Base-by-base conservation (phyloP, 2,329 filamentous ascomycete species). In the Colletotrichum magnum region DNA sequence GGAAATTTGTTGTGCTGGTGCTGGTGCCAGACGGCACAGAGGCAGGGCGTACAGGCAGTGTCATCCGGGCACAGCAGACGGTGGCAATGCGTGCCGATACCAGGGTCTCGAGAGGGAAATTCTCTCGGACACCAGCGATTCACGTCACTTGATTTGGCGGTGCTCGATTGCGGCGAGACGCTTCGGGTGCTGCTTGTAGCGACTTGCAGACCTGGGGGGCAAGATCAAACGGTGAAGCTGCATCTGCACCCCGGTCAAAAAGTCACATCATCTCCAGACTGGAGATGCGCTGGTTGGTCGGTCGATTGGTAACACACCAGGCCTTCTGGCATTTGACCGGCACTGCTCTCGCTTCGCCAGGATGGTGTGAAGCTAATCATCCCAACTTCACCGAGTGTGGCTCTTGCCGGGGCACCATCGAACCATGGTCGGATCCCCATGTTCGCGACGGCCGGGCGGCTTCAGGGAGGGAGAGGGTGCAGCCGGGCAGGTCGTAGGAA, bases 301-400 rank as follows among this genome's bases (percentile, higher is more conserved):
- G 62, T 48, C 36, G 28, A 43, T 18, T 61, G 52, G 52, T 39
- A 52, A 47, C 39, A 36, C 41, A 41, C n/a, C 51, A 48, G 52
- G 28, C 51, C 21, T 58, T 36, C 47, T 67, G 62, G 56, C 47
- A 52, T 56, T 66, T 68, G 64, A 68, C 57, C 64, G 68, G 68
- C 51, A 68, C 28, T 64, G 52, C 48, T 47, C 45, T 70, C 64
- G 51, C 58, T 64, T 63, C 52, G 58, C 58, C 4, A 13, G 52
- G 53, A 64, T 59, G 64, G 58, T 68, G 64, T 68, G 63, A 54
- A 56, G 58, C 39, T 53, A 68, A 68, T 68, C 54, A 41, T 50
- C 47, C 28, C 52, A 58, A 59, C 53, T 54, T 68, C 45, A 68
- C 68, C 64, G 58, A 66, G 56, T 66, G 56, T 69, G 45, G 56